These are phyloP conservation scores for Pueraria montana DNA, from an alignment of 306 rosid species.

Conservation along the genomic window DNA sequence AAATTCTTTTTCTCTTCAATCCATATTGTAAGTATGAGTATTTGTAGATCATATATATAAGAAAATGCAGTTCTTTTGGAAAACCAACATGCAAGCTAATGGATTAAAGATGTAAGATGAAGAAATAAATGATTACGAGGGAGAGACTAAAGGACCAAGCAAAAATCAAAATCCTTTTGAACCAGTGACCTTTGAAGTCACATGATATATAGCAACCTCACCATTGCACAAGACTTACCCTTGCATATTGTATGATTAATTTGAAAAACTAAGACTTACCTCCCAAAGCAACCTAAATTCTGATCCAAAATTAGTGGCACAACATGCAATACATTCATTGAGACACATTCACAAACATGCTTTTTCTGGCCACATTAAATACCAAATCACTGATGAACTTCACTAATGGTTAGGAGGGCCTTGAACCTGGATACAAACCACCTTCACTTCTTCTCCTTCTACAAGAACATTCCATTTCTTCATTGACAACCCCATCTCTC, in stretches of 20 bases:
- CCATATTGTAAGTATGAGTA: conserved; percentile 44
- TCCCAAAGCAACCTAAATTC: conserved; percentile 14
- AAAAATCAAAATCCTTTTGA: not conserved
- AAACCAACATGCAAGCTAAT: conserved; percentile 10
- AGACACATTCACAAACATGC: no score
- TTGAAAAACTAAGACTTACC: not conserved
- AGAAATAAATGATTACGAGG: conserved; percentile 11
- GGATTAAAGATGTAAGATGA: conserved; percentile 28
- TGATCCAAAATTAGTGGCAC: conserved; percentile 1
- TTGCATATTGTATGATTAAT: not conserved
- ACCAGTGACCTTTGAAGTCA: not conserved
- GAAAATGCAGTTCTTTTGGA: conserved; percentile 36
- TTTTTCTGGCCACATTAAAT: no score
- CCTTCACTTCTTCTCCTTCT: not conserved
- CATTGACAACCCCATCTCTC: conserved; percentile 3
- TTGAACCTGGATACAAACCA: not conserved
- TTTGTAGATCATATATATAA: conserved; percentile 39
- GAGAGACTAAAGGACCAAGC: not conserved
- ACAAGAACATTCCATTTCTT: not conserved
- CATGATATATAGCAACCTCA: not conserved
- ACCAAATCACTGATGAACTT: not conserved
- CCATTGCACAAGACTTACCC: not conserved
- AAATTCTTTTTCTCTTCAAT: conserved; percentile 47
- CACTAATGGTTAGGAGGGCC: not conserved
- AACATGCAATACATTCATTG: conserved; percentile 33